Conservation (phyloP, 148 eudicot genomes). For the Rhododendron kiyosumense region DNA sequence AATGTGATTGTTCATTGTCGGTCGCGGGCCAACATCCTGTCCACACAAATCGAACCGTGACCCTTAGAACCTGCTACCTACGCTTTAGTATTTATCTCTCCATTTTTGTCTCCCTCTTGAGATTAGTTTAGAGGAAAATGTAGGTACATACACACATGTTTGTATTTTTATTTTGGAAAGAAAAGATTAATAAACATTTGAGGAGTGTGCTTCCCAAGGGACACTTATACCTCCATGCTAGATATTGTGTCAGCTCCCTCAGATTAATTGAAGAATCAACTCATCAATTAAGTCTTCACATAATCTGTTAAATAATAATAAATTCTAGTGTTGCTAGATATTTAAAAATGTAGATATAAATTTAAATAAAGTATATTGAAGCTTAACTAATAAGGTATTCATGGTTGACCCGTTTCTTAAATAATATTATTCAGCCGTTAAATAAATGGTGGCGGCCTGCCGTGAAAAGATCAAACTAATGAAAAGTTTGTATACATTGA, state of each 20-base stretch:
- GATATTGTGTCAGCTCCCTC: background rate
- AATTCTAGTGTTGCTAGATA: background rate
- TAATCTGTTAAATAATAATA: background rate
- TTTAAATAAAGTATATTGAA: background rate
- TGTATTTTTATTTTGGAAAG: background rate
- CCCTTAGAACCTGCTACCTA: too few species aligned
- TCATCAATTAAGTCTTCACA: background rate
- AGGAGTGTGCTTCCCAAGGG: background rate
- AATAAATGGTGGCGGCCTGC: background rate
- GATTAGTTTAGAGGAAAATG: too few species aligned
- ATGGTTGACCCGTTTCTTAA: slow-evolving; percentile 7
- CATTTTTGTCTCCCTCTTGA: too few species aligned
- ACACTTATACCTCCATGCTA: background rate
- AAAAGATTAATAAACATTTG: background rate
- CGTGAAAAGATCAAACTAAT: slow-evolving; percentile 3
- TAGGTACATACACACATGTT: background rate
- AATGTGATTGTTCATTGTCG: too few species aligned
- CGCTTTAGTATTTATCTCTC: too few species aligned
- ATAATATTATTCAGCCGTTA: background rate
- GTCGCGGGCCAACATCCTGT: too few species aligned
- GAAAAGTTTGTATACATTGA: background rate
- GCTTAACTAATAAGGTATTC: background rate
- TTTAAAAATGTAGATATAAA: background rate
- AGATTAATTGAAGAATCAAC: background rate
- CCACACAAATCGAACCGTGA: too few species aligned